Base-by-base conservation (phyloP, 169 alveolate species). In the Plasmodium gallinaceum region DNA sequence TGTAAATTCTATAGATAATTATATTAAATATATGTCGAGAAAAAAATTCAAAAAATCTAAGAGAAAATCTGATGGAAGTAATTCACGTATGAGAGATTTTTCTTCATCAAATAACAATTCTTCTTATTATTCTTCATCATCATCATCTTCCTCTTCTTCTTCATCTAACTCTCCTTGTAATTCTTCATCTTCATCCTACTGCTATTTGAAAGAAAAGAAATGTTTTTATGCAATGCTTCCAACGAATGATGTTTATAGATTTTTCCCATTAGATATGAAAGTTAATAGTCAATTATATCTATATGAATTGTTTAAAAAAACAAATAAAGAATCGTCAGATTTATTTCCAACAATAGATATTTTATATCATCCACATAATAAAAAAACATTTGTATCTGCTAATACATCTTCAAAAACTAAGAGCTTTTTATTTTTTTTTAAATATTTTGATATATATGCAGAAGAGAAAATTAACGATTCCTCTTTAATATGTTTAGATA, bases 391-490 rank as follows among this genome's bases (percentile, higher is more conserved):
- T 2, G 26, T 86, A 12, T 48, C 72, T 24, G 48, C 14, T 0
- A 62, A 43, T 62, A n/a, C 64, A 12, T 14, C 18, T 12, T 20
- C 68, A 4, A 86, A 86, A 71, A 62, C 20, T 71, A 61, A 70
- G 10, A 48, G 51, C 32, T 68, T 60, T 4, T 61, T 86, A 43
- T 51, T 86, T 46, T 60, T 86, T 52, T 71, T 86, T 46, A 86
- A 86, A 86, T 86, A 86, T 60, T 86, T 86, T 86, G 92, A 86
- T 45, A 86, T 86, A 8, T 86, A 61, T 64, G 60, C 62, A 12
- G 70, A 86, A 14, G 88, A 86, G 60, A 51, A 61, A 3, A 86
- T 86, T 24, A 66, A 51, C 10, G 92, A 86, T 26, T 32, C 83
- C 7, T 58, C 88, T 37, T 54, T 86, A 16, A 32, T 86, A 3